Base-by-base conservation (phyloP, 345 rosid species). In the Populus deltoides region DNA sequence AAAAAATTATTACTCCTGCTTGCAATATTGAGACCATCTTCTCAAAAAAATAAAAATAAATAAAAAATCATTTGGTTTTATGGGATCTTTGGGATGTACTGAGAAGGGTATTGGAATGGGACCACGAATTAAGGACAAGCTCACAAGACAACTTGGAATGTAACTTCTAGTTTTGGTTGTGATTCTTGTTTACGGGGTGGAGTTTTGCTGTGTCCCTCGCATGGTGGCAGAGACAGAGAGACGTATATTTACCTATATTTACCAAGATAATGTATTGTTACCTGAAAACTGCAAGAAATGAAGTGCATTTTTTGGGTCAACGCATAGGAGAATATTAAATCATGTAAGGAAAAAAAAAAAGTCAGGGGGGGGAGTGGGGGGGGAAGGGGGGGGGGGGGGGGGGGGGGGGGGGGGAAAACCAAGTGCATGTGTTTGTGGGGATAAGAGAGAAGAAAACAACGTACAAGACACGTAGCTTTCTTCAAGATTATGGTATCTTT, bases 391-490 rank as follows among this genome's bases (percentile, higher is more conserved):
- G n/a, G n/a, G n/a, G n/a, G n/a, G n/a, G n/a, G n/a, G n/a, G n/a
- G n/a, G n/a, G n/a, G n/a, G n/a, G n/a, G n/a, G n/a, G n/a, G n/a
- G n/a, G n/a, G n/a, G n/a, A n/a, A 59, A 11, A 57, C 18, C 8
- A 7, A 20, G 18, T 49, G 16, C 22, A 47, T 31, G 63, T 18
- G 38, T 43, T 35, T 31, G 75, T 71, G 87, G 84, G 78, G 78
- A 63, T 59, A 80, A 68, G 82, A 74, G 81, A 79, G 75, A 75
- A 72, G 81, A 76, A 33, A 55, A 45, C 62, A 61, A 20, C 84
- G 84, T 75, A 68, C 53, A 78, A 79, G 87, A 68, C 79, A 73
- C 84, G 89, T 78, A 76, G 83, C 85, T 86, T 71, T 80, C 83
- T 70, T 73, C 47, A 84, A 73, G 74, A 84, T 82, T 62, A 29